A percentile compares a stretch with the other conserved stretches of the same genome.
Evolutionary conservation across 108 stramenopile genomes (phyloP).

Genomic region (Schizochytrium sp.): DNA sequence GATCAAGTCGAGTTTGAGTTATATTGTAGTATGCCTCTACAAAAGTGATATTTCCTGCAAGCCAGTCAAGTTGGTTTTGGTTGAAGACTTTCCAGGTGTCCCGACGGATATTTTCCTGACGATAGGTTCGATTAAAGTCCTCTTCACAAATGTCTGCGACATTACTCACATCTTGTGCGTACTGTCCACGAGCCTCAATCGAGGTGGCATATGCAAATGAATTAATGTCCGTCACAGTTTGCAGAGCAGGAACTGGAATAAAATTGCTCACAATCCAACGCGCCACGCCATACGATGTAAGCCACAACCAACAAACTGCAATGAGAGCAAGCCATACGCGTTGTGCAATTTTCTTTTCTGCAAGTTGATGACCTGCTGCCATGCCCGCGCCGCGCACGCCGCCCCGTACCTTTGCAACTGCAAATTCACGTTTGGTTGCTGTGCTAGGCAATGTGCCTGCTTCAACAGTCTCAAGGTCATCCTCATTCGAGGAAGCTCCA

Average conservation of each 20-base stretch:
- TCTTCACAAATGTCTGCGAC: constrained; percentile 3
- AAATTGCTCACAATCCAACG: not conserved
- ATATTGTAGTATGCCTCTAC: not conserved
- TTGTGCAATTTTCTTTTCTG: not conserved
- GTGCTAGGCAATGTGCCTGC: not conserved
- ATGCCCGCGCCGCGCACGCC: constrained; percentile 38
- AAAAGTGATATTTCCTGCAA: constrained; percentile 22
- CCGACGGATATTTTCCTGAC: not conserved
- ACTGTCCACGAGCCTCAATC: not conserved
- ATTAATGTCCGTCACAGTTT: not conserved
- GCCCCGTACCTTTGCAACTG: not conserved
- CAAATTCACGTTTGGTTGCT: not conserved
- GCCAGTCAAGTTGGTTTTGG: not conserved
- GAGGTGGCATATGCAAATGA: constrained; percentile 13
- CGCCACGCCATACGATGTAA: constrained; percentile 34
- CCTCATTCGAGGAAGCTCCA: not conserved
- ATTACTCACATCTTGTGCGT: not conserved
- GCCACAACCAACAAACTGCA: constrained; percentile 44
- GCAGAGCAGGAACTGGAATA: not conserved
- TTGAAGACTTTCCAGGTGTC: not conserved
- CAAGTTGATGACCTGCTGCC: not conserved
- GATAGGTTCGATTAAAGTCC: not conserved
- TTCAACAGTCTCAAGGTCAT: constrained; percentile 7
- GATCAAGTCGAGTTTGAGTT: not conserved
- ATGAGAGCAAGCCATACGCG: not conserved